Conservation (phyloP, 2,329 filamentous ascomycete species). For the Pseudogymnoascus sp. region DNA sequence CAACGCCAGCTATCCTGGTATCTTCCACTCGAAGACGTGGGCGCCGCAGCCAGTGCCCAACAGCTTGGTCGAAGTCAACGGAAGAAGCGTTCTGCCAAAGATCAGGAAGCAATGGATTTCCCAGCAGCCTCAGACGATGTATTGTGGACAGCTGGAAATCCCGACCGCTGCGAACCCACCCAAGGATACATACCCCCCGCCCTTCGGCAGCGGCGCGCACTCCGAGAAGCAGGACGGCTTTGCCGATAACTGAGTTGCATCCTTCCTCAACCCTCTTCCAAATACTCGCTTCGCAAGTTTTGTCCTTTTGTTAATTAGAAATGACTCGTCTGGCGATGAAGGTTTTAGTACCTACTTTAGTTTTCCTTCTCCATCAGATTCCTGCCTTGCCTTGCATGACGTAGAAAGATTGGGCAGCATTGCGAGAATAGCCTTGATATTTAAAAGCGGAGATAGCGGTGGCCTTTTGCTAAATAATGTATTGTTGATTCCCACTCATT, state of each 20-base stretch:
- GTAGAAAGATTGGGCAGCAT: too few relatives aligned
- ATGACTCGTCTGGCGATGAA: neutral
- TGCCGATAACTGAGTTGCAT: neutral
- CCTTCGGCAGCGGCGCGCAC: neutral
- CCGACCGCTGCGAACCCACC: neutral
- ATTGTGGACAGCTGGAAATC: neutral
- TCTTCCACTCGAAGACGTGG: conserved; percentile 26
- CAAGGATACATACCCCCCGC: neutral
- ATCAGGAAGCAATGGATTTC: conserved; percentile 25
- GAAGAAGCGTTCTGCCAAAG: conserved; percentile 25
- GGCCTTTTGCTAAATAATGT: too few relatives aligned
- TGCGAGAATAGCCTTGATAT: too few relatives aligned
- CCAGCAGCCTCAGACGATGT: conserved; percentile 20
- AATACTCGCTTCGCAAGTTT: neutral
- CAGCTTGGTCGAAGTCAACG: conserved; percentile 20
- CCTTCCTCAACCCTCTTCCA: neutral
- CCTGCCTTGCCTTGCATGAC: too few relatives aligned
- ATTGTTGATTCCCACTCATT: too few relatives aligned
- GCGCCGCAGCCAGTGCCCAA: conserved; percentile 32
- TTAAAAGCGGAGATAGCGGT: too few relatives aligned
- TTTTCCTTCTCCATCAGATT: too few relatives aligned
- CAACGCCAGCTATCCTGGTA: conserved; percentile 39
- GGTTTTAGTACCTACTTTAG: too few relatives aligned
- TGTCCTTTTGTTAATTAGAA: neutral
- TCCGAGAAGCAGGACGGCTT: neutral